phyloP scores from a whole-genome alignment of 352 stramenopile species.

The Elongisporangium prolatum region DNA sequence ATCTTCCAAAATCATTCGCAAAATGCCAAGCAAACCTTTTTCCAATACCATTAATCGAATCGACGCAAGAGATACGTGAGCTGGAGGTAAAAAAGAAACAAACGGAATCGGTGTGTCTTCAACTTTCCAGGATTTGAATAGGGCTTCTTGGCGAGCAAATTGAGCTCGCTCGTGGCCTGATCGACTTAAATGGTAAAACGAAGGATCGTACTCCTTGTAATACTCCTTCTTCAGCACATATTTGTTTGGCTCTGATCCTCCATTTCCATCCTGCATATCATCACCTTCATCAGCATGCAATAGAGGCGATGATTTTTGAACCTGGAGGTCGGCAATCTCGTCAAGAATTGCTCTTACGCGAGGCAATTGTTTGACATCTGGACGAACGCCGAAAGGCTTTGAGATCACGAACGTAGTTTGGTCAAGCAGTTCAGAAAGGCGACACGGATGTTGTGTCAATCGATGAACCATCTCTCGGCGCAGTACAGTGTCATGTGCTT shows the following conservation, averaged over 20 bases:
- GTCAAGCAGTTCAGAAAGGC: slow-evolving; percentile 70
- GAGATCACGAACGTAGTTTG: slow-evolving; percentile 75
- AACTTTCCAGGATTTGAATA: slow-evolving; percentile 79
- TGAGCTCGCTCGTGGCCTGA: slow-evolving; percentile 78
- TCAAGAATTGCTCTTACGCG: slow-evolving; percentile 60
- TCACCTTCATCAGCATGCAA: slow-evolving; percentile 25
- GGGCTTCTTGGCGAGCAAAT: slow-evolving; percentile 68
- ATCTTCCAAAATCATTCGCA: slow-evolving; percentile 69
- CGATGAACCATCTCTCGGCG: slow-evolving; percentile 87
- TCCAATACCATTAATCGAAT: slow-evolving; percentile 62
- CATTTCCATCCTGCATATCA: slow-evolving; percentile 18
- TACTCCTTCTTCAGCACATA: slow-evolving; percentile 79
- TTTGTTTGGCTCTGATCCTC: slow-evolving; percentile 64
- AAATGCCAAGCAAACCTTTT: slow-evolving; percentile 51
- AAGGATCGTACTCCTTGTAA: slow-evolving; percentile 75
- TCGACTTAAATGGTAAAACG: slow-evolving; percentile 74
- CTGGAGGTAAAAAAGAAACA: slow-evolving; percentile 47
- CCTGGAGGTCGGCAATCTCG: slow-evolving; percentile 68
- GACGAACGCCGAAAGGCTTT: slow-evolving; percentile 54
- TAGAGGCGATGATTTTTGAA: slow-evolving; percentile 35
- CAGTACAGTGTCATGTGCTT: slow-evolving; percentile 58
- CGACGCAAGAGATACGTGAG: slow-evolving; percentile 43
- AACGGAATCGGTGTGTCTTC: slow-evolving; percentile 65
- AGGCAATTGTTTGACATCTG: slow-evolving; percentile 63
- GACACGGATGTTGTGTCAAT: slow-evolving; percentile 64